These are phyloP conservation scores for Citrullus colocynthis DNA, from an alignment of 306 rosid species.

Conservation along the genomic window DNA sequence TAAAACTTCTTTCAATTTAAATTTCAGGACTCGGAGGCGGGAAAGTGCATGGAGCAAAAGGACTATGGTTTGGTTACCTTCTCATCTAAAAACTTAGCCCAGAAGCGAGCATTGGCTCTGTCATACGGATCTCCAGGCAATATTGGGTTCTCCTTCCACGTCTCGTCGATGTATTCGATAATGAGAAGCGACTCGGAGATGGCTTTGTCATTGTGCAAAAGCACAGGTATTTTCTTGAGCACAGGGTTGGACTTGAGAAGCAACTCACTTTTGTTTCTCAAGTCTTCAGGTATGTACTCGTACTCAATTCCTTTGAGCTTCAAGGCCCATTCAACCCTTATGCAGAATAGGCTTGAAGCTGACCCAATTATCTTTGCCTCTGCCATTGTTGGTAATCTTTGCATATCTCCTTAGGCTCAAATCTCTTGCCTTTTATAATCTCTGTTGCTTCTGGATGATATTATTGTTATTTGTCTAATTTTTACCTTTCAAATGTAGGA, in stretches of 20 bases:
- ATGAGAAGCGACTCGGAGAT: constrained; percentile 39
- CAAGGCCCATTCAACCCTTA: constrained; percentile 27
- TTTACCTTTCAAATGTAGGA: not conserved
- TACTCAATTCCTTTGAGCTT: constrained; percentile 35
- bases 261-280: constrained; percentile 28
- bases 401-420: not conserved
- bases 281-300: constrained; percentile 25
- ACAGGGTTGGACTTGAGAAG: constrained; percentile 45
- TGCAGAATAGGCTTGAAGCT: constrained; percentile 10
- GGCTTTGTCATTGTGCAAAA: constrained; percentile 33
- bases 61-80: constrained; percentile 14
- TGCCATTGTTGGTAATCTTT: constrained; percentile 6
- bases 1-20: not conserved
- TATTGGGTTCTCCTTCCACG: constrained; percentile 23
- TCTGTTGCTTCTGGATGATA: not conserved
- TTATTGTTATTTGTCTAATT: not conserved
- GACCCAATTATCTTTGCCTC: constrained; percentile 16
- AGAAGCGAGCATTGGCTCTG: constrained; percentile 5
- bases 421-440: not conserved
- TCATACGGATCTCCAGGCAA: constrained; percentile 14
- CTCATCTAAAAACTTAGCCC: constrained; percentile 16
- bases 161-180: constrained; percentile 44
- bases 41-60: not conserved
- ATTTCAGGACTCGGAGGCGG: not conserved
- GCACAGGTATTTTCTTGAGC: constrained; percentile 42